Evolutionary conservation across 495 filamentous ascomycete genomes (phyloP).

Genomic region (Daldinia vernicosa): DNA sequence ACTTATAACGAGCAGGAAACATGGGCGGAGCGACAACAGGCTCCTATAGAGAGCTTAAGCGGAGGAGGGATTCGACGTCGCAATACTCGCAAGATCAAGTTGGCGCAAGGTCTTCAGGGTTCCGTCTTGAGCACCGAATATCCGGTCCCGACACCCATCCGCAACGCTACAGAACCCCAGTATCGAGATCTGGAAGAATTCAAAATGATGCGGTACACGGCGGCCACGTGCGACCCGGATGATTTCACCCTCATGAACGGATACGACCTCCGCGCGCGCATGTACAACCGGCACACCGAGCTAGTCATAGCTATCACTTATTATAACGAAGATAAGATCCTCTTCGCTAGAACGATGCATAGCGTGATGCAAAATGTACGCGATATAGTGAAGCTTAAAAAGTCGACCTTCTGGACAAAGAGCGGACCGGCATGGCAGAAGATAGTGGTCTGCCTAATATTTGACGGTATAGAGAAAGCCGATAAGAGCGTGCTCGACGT

Average conservation of each 20-base stretch:
- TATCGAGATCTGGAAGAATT: conserved; percentile 96
- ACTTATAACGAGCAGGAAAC: conserved; percentile 7
- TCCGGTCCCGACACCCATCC: conserved; percentile 94
- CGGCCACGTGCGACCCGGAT: conserved; percentile 96
- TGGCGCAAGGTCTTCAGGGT: conserved; percentile 73
- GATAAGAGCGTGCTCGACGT: conserved; percentile 96
- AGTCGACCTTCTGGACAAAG: conserved; percentile 99
- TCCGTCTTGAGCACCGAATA: conserved; percentile 97
- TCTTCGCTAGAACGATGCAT: conserved; percentile 91
- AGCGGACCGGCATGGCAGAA: conserved; percentile 99
- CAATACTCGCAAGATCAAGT: conserved; percentile 94
- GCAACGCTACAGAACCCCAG: conserved; percentile 92
- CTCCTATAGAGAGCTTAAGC: conserved; percentile 5
- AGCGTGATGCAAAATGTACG: conserved; percentile 99
- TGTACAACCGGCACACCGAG: conserved; percentile 99
- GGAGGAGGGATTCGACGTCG: conserved; percentile 79
- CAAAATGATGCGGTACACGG: conserved; percentile 97
- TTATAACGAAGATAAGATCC: conserved; percentile 97
- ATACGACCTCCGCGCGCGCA: conserved; percentile 95
- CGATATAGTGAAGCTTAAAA: conserved; percentile 97
- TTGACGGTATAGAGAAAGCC: conserved; percentile 96
- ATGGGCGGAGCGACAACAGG: conserved; percentile 7
- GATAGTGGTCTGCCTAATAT: conserved; percentile 95
- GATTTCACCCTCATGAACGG: conserved; percentile 99
- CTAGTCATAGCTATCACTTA: conserved; percentile 97